A percentile compares a stretch with the other conserved stretches of the same genome.
Evolutionary conservation across 805 yeast species (phyloP).

Genomic region (Hanseniaspora lachancei): DNA sequence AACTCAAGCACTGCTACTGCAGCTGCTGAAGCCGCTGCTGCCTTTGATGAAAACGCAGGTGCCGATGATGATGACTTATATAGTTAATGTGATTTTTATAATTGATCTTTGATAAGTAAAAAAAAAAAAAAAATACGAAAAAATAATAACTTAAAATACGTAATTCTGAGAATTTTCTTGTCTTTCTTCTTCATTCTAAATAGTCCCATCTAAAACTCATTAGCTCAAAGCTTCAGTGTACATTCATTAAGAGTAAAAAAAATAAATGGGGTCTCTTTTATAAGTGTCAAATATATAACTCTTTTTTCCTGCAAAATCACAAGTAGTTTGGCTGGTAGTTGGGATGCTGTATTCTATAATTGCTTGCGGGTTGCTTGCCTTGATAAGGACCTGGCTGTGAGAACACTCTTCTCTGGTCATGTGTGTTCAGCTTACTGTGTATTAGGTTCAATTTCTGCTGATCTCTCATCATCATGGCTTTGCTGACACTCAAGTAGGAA

Average conservation of each 20-base stretch:
- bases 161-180: no score
- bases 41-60: constrained; percentile 29
- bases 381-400: neutral
- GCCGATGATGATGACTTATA: constrained; percentile 55
- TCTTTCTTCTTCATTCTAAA: no score
- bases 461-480: constrained; percentile 1
- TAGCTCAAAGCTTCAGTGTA: no score
- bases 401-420: neutral
- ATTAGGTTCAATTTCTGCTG: neutral
- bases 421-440: neutral
- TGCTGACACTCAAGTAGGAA: constrained; percentile 4
- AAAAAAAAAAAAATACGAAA: neutral
- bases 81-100: constrained; percentile 25
- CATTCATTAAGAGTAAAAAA: no score
- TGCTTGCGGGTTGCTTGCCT: neutral
- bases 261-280: neutral
- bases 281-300: neutral
- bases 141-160: no score
- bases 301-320: neutral
- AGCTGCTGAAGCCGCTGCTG: constrained; percentile 24
- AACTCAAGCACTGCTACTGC: constrained; percentile 32
- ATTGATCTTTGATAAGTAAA: neutral
- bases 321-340: constrained; percentile 8
- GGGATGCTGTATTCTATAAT: constrained; percentile 10
- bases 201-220: no score